A percentile compares a stretch with the other conserved stretches of the same genome.
Evolutionary conservation across 306 rosid genomes (phyloP).

Genomic region (Datisca glomerata): DNA sequence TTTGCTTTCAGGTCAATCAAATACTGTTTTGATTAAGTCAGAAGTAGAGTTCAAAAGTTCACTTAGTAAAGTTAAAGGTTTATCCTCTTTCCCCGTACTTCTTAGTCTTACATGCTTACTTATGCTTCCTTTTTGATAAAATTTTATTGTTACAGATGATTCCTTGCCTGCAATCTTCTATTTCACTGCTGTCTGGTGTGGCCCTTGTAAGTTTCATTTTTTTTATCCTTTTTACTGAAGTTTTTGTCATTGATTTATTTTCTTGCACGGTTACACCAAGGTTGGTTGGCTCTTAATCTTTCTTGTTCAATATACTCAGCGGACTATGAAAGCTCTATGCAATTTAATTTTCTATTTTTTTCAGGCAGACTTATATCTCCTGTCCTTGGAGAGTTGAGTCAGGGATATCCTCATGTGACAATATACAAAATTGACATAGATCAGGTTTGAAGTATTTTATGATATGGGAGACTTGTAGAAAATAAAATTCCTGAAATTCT

Average conservation of each 20-base stretch:
- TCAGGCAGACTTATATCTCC: constrained; percentile 73
- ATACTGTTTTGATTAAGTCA: constrained; percentile 33
- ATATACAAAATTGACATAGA: constrained; percentile 81
- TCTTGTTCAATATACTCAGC: neutral
- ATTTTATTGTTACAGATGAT: constrained; percentile 24
- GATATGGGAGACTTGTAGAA: neutral
- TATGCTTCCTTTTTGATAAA: constrained; percentile 8
- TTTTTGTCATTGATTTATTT: constrained; percentile 1
- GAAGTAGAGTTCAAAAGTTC: constrained; percentile 41
- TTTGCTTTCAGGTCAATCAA: constrained; percentile 38
- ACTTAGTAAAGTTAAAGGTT: constrained; percentile 41
- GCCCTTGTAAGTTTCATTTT: constrained; percentile 62
- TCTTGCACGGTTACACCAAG: neutral
- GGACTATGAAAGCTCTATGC: too few species aligned
- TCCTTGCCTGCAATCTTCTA: constrained; percentile 68
- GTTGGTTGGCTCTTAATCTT: neutral
- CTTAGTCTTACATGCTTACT: neutral
- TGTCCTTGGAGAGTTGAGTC: constrained; percentile 41
- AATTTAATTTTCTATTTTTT: constrained; percentile 8
- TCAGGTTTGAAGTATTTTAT: constrained; percentile 35
- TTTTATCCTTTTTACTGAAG: neutral
- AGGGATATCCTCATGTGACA: constrained; percentile 55
- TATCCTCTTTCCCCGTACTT: neutral
- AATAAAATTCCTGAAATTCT: neutral
- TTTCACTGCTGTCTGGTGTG: constrained; percentile 89